A percentile compares a stretch with the other conserved stretches of the same genome.
Conservation (phyloP, 768 basidiomycete genomes). For the Epithele typhae region DNA sequence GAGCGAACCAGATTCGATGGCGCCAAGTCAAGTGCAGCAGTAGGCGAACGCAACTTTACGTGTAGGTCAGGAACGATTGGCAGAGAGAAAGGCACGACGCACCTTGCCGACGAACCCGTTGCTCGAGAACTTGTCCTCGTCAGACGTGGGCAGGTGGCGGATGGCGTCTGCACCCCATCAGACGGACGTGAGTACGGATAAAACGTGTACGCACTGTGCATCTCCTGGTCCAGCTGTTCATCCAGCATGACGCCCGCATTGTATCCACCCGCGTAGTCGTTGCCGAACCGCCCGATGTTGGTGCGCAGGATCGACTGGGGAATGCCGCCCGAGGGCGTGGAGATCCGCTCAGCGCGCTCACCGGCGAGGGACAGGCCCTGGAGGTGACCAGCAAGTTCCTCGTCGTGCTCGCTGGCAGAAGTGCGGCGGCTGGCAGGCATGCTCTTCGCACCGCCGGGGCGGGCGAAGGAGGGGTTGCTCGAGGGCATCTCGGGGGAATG, state of each 20-base stretch:
- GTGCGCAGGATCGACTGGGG: slow-evolving; percentile 48
- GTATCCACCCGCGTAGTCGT: slow-evolving; percentile 63
- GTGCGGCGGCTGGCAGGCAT: slow-evolving; percentile 91
- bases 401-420: slow-evolving; percentile 83
- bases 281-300: slow-evolving; percentile 50
- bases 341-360: slow-evolving; percentile 45
- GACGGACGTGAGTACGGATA: too few relatives aligned
- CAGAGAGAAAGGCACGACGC: slow-evolving; percentile 14
- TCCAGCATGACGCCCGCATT: slow-evolving; percentile 91
- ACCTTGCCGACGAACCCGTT: slow-evolving; percentile 61
- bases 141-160: slow-evolving; percentile 80
- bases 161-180: slow-evolving; percentile 62
- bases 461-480: slow-evolving; percentile 49
- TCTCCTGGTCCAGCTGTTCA: slow-evolving; percentile 90
- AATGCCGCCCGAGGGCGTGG: slow-evolving; percentile 14
- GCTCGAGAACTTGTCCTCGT: slow-evolving; percentile 79
- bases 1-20: slow-evolving; percentile 24
- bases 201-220: slow-evolving; percentile 66
- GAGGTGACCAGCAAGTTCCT: slow-evolving; percentile 72
- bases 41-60: too few relatives aligned
- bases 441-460: slow-evolving; percentile 77
- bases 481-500: slow-evolving; percentile 63
- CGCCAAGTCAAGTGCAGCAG: slow-evolving; percentile 47
- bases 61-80: too few relatives aligned
- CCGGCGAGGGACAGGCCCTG: slow-evolving; percentile 67